Base-by-base conservation (phyloP, 73 alveolate genomes). In the Stentor roeselii region DNA sequence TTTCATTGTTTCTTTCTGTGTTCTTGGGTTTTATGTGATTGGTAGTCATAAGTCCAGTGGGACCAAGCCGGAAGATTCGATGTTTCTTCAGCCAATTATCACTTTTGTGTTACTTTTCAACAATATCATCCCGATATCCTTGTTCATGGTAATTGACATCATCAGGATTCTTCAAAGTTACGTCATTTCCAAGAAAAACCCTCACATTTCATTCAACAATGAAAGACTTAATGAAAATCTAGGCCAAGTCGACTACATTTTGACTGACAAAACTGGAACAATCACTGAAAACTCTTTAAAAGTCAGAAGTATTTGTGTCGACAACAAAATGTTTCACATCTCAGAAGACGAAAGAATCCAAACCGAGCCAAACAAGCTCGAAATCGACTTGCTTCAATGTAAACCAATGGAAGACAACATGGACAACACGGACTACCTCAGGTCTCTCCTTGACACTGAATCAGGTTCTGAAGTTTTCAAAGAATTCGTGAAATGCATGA, bases 41-140 rank as follows among this genome's bases (percentile, higher is more conserved):
- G 21, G 21, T 50, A 11, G 30, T 11, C 21, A 6, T 11, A 21
- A 50, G 67, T 11, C 6, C 67, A 11, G 30, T 11, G 21, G 67
- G 6, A 50, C 6, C 67, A 21, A 6, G 6, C n/a, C n/a, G n/a
- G n/a, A n/a, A n/a, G n/a, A n/a, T n/a, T n/a, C n/a, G n/a, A n/a
- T n/a, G n/a, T n/a, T 58, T 58, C 41, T 32, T n/a, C 42, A 67
- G 34, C 21, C 34, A 40, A 85, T 90, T 87, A 83, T 90, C 39
- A 90, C 95, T 3, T 90, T 82, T 87, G 60, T 84, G 78, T 83
- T 90, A 80, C 78, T 88, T 77, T 85, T 76, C 40, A 85, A 88
- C 30, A 88, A 87, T 39, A 50, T 88, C 27, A 84, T 88, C 78
- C 93, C 93, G 2, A 83, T 88, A 42, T 85, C 92, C 39, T 78